Base-by-base conservation (phyloP, 768 basidiomycete genomes). In the Russula virescens region DNA sequence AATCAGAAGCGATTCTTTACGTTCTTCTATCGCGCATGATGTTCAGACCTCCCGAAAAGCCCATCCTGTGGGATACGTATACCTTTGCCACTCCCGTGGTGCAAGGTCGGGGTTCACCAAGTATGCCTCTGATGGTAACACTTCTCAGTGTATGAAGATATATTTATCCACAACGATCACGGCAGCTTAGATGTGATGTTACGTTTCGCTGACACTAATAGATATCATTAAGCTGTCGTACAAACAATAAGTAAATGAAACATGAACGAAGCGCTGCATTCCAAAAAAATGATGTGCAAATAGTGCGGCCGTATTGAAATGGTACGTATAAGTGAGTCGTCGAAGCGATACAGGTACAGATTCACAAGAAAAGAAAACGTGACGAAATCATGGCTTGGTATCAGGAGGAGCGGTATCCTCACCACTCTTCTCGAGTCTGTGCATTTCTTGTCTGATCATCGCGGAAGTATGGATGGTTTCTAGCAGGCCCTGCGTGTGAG, bases 31-130 rank as follows among this genome's bases (percentile, higher is more conserved):
- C 64, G 18, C 64, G 65, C 14, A 71, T 73, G 69, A 63, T 50
- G 40, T 72, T 74, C 56, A 67, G 69, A 19, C 66, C 68, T 9
- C 38, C 71, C 4, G 66, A 68, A 31, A 67, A 67, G 40, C 69
- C 69, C 26, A 68, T 75, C 47, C 60, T 66, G 2, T 75, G 72
- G 71, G 71, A 73, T 51, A 67, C 70, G 52, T 70, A 68, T 23
- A 65, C 61, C n/a, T 69, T 73, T 47, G 65, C 68, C 23, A 72
- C 69, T 58, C 73, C 73, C 11, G 70, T 71, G 11, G 62, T 68
- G 5, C 66, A 68, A 25, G 55, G 63, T 16, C 61, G 61, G 52
- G 57, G 23, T 54, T 68, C 49, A 51, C 66, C 73, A 2, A 62
- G 68, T 42, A 55, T 72, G 62, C 72, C 73, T 1, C 51, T 73